Evolutionary conservation across 2,329 filamentous ascomycete species (phyloP), one percentile per base, ranked within the genome.

Genomic region (Penicillium sp.): DNA sequence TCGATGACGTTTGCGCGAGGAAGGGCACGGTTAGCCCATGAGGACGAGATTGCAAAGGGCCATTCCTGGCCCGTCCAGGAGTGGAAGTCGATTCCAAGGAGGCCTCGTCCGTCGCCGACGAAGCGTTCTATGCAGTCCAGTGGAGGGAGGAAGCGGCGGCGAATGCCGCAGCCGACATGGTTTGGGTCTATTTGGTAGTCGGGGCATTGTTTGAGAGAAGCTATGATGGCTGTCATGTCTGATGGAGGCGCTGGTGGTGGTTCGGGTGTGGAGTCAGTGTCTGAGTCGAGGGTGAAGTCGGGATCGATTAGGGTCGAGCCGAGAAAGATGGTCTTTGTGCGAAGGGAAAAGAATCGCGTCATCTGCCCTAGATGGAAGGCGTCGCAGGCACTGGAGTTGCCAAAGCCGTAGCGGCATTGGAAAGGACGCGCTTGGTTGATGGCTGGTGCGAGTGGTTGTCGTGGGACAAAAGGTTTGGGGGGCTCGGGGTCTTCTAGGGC

Each of bases 291-390:
- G n/a, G n/a, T n/a, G 35, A 66, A 66, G 10, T 69, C 62, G 2
- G 64, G 63, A 44, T 69, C 66, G 17, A 71, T 59, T n/a, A 72
- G 42, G 4, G 59, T 69, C 13, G 69, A 72, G 37, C 69, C 69
- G 15, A 74, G 38, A 32, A 70, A 68, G 32, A 72, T 61, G 0
- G 68, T 72, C 41, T 66, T 71, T 28, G 70, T 65, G 29, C 70
- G 65, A 28, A 70, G 52, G 4, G 65, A 55, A 38, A 74, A 72
- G 52, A 73, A 74, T 8, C 69, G 67, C 19, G 66, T 61, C 61
- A 72, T 72, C 54, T 73, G 69, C 10, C 72, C 72, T 0, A 73
- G 58, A 37, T 74, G 70, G 48, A 73, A 74, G 5, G 67, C 61
- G 49, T 74, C 71, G 51, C 72, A 74, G 68, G 51, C 71, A 74